Percentiles rank a stretch among this genome's conserved stretches.
Conservation (phyloP, 768 basidiomycete species). For the Mycena crocata region DNA sequence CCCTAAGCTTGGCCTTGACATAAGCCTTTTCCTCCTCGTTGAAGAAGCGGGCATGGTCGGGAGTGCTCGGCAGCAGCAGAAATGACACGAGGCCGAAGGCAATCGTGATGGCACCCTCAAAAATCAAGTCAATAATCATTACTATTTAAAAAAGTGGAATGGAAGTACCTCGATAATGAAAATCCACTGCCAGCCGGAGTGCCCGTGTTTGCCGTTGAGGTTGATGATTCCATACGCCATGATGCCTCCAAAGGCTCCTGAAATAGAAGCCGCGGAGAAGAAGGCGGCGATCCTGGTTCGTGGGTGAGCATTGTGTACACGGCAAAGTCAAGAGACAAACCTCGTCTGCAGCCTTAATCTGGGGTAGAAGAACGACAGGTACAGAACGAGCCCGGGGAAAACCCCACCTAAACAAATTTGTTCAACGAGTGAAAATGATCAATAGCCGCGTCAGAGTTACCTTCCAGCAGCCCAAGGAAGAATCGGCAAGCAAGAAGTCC, state of each 20-base stretch:
- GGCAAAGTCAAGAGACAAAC: constrained; percentile 37
- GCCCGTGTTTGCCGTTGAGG: constrained; percentile 66
- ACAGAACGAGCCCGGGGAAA: constrained; percentile 67
- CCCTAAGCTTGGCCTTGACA: constrained; percentile 52
- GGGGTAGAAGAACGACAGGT: constrained; percentile 68
- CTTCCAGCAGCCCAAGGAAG: constrained; percentile 65
- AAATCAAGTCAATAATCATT: background rate
- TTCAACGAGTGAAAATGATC: background rate
- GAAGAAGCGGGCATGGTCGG: constrained; percentile 62
- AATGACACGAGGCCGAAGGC: constrained; percentile 64
- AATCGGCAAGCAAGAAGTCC: constrained; percentile 62
- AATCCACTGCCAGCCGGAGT: constrained; percentile 77
- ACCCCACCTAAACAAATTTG: constrained; percentile 59
- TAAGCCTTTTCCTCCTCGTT: constrained; percentile 61
- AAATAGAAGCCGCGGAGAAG: constrained; percentile 65
- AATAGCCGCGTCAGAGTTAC: constrained; percentile 36
- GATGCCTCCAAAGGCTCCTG: constrained; percentile 77
- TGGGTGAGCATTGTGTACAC: constrained; percentile 50
- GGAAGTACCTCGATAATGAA: constrained; percentile 60
- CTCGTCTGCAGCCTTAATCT: constrained; percentile 62
- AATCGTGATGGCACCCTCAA: constrained; percentile 74
- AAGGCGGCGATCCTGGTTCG: constrained; percentile 57
- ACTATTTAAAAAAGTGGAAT: background rate
- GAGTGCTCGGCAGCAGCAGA: constrained; percentile 60
- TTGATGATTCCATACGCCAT: constrained; percentile 74